Base-by-base conservation (phyloP, 2,329 filamentous ascomycete genomes). In the Tolypocladium amazonense region DNA sequence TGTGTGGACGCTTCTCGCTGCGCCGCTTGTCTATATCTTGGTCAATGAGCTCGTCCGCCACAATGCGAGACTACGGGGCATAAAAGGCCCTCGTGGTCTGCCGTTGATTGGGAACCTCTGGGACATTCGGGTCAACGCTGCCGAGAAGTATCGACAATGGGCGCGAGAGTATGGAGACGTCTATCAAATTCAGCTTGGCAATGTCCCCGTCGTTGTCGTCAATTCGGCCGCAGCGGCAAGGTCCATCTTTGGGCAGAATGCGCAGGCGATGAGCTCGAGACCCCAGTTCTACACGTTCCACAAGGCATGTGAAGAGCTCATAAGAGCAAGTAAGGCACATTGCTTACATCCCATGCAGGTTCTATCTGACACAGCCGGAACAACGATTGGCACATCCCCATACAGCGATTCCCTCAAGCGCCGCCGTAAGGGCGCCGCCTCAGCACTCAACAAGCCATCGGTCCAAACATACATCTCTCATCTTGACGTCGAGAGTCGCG, bases 311-410 rank as follows among this genome's bases (percentile, higher is more conserved):
- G 7, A 14, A 18, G 3, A 20, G 18, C 4, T 15, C n/a, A 9
- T 14, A 4, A 56, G 25, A 20, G 27, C 3, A 2, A 0, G 3
- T 20, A 7, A 2, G 4, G 18, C 25, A 25, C n/a, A 8, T 14
- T 25, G 14, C 14, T 39, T 43, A 56, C 38, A 56, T 7, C 23
- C 15, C 12, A 11, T 23, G 8, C 55, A 84, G 81, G 80, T 87
- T 2, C 75, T 87, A 2, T 86, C 83, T 2, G 83, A 86, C 52
- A 88, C 85, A 0, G 81, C 84, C 1, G 85, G 85, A 7, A 88
- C 85, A 0, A 88, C 86, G 0, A 88, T 88, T 59, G 86, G 86
- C 0, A 88, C 86, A 0, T 85, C 83, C 0, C 86, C 86, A 0
- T 88, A 86, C 67, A 84, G 80, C 58, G 85, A 88, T 4, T 85